phyloP scores from a whole-genome alignment of 2,329 filamentous ascomycete genomes.

The Aspergillus pseudoviridinutans region DNA sequence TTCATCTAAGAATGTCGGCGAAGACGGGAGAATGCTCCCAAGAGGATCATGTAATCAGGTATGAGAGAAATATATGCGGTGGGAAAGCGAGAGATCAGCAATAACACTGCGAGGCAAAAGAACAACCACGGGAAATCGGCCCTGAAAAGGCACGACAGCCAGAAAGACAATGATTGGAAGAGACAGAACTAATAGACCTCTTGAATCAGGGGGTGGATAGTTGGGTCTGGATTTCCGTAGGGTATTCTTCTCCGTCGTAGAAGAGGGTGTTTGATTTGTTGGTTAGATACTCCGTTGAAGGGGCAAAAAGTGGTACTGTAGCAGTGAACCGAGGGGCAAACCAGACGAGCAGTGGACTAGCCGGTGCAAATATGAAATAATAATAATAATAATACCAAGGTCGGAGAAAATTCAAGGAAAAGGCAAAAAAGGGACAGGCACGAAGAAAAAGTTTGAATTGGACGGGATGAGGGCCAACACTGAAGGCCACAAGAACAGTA shows the following conservation, averaged over 20 bases:
- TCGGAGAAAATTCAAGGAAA: background rate
- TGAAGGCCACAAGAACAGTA: background rate
- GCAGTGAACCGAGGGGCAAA: background rate
- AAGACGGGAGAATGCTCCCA: slow-evolving; percentile 12
- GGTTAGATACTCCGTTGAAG: background rate
- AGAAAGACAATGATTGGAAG: background rate
- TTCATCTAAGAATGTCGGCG: slow-evolving; percentile 14
- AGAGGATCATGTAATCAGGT: background rate
- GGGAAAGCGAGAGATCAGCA: background rate
- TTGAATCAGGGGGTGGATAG: background rate
- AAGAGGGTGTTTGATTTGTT: background rate
- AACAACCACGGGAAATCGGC: background rate
- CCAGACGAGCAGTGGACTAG: too few species aligned
- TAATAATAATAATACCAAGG: background rate
- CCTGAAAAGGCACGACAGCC: background rate
- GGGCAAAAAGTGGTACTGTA: background rate
- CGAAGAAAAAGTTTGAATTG: background rate
- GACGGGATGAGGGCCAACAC: background rate
- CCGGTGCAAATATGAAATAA: too few species aligned
- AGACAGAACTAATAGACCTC: background rate
- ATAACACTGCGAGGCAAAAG: background rate
- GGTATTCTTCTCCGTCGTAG: background rate
- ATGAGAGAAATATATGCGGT: background rate
- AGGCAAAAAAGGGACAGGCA: background rate
- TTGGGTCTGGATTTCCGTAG: background rate